Evolutionary conservation across 345 rosid species (phyloP).

Genomic region (Camelina neglecta): DNA sequence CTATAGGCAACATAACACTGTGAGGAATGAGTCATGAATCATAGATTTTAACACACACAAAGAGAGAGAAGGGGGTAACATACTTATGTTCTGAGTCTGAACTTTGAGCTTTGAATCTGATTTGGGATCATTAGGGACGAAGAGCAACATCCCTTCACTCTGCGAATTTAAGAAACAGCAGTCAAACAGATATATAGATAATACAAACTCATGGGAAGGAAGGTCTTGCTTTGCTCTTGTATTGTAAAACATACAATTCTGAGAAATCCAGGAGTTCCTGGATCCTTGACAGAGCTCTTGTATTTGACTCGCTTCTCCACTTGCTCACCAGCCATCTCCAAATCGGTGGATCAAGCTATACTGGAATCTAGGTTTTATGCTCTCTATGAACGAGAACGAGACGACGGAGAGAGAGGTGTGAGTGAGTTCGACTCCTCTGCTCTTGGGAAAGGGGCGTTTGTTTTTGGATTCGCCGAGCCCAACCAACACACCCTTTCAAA

Average conservation of each 20-base stretch:
- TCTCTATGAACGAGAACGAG: too few species aligned
- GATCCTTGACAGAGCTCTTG: constrained; percentile 77
- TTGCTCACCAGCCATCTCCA: constrained; percentile 57
- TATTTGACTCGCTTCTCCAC: constrained; percentile 71
- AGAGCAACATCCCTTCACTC: constrained; percentile 67
- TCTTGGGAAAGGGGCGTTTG: too few species aligned
- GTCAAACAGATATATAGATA: not conserved
- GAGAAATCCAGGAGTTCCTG: constrained; percentile 79
- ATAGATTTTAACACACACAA: not conserved
- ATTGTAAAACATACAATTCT: constrained; percentile 50
- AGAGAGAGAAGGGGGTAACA: not conserved
- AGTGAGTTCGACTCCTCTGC: too few species aligned
- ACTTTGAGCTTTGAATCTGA: constrained; percentile 73
- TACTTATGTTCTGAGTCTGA: constrained; percentile 72
- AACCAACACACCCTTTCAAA: too few species aligned
- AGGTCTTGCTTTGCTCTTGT: not conserved
- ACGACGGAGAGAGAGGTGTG: too few species aligned
- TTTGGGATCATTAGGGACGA: constrained; percentile 67
- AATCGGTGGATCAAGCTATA: not conserved
- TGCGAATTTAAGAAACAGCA: constrained; percentile 26
- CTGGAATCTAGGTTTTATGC: not conserved
- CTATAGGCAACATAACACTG: not conserved
- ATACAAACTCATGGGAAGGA: not conserved
- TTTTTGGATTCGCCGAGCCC: too few species aligned
- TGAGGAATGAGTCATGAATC: not conserved